Evolutionary conservation across 768 basidiomycete species (phyloP), one percentile per base, ranked within the genome.

Genomic region (Mycena alexandri): DNA sequence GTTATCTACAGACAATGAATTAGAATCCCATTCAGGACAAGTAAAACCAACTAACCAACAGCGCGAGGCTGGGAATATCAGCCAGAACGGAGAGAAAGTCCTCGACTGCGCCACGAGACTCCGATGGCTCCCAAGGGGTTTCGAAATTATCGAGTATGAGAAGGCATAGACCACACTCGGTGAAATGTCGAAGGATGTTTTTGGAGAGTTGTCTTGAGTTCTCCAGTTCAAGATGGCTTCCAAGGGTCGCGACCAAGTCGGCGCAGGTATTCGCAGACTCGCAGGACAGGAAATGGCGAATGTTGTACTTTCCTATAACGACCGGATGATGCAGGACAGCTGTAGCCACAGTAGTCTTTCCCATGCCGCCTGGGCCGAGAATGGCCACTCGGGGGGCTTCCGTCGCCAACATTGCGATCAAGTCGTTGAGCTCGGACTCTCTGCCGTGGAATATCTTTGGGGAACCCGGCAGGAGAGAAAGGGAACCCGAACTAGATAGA

Each of bases 281-380:
- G 33, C 68, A 69, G 2, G 62, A 54, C 24, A 69, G 50, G 14
- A 69, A 69, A 47, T 64, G 34, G 8, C 34, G 57, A 24, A 12
- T 4, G 16, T 25, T 10, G 33, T 64, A 69, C 44, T 64, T 60
- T 13, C 38, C 53, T 1, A 47, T 21, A 16, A 68, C 16, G 7
- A n/a, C 22, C 0, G 34, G 46, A 44, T 68, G 46, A 24, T 62
- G 60, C 5, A 68, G 46, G 7, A 48, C 44, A 4, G 61, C 61
- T 22, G 43, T 50, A 7, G 51, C 47, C 10, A 67, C 41, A 1
- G 65, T 54, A 5, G 59, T 67, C 54, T 61, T 67, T 0, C 66
- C 66, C 34, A 67, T 67, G 13, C 66, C 66, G 2, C 66, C 66
- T 7, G 66, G 60, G 17, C 66, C 66, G 5, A 67, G 38, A n/a